These are phyloP conservation scores for Acanthamoeba triangularis DNA, from an alignment of 208 protist genomes.

Conservation along the genomic window DNA sequence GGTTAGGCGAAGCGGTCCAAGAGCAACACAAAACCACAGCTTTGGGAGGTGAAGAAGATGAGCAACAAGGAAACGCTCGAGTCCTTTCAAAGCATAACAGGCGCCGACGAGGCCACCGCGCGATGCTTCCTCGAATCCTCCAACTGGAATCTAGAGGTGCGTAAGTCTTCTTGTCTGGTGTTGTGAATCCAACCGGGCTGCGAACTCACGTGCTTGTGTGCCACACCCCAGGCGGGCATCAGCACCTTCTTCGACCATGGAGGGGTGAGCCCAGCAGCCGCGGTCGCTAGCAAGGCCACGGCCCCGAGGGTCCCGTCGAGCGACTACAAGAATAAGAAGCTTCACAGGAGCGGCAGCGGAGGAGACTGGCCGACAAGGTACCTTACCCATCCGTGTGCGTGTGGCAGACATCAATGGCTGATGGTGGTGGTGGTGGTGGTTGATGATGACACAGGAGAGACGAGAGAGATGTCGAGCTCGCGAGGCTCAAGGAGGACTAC, in stretches of 20 bases:
- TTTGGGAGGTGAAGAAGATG: background rate
- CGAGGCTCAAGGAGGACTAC: constrained; percentile 28
- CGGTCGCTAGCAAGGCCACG: background rate
- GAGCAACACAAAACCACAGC: too few relatives aligned
- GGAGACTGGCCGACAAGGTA: background rate
- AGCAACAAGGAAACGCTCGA: background rate
- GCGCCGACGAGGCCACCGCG: constrained; percentile 11
- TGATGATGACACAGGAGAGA: background rate
- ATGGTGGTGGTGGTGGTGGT: background rate
- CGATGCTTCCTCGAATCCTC: constrained; percentile 11
- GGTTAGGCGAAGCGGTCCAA: too few relatives aligned
- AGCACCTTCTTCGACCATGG: constrained; percentile 23
- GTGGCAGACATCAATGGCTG: background rate
- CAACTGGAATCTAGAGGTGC: constrained; percentile 34
- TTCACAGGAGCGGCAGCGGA: background rate
- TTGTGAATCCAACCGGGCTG: background rate
- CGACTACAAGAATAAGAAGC: background rate
- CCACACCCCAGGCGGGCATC: background rate
- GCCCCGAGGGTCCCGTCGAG: background rate
- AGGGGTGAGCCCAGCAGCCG: background rate
- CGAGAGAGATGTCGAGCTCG: background rate
- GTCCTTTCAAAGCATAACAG: constrained; percentile 9
- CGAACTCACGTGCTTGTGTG: background rate
- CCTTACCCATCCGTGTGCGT: too few relatives aligned
- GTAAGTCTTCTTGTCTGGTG: background rate